Percentiles rank a stretch among this genome's conserved stretches.
Evolutionary conservation across 108 stramenopile species (phyloP).

Genomic region (Skeletonema tropicum): DNA sequence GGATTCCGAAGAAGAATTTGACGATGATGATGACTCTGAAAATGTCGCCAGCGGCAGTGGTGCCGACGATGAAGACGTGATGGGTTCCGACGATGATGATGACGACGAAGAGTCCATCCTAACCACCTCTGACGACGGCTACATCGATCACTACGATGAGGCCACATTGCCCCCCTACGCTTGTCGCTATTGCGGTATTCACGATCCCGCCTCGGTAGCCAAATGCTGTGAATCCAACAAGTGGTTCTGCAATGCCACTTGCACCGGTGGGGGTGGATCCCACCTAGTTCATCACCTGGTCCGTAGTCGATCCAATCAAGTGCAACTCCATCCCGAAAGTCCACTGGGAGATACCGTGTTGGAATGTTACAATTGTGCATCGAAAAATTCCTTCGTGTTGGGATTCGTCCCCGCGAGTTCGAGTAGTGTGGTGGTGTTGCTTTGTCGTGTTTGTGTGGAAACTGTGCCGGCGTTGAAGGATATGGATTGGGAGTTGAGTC

Average conservation of each 20-base stretch:
- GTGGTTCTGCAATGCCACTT: conserved; percentile 97
- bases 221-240: conserved; percentile 93
- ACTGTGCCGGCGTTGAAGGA: conserved; percentile 93
- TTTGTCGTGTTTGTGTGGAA: conserved; percentile 96
- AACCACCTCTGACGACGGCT: conserved; percentile 57
- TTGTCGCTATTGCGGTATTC: conserved; percentile 96
- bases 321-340: conserved; percentile 87
- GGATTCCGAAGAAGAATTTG: conserved; percentile 6
- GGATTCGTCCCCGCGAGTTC: conserved; percentile 96
- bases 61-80: no score
- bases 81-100: conserved; percentile 45
- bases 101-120: conserved; percentile 53
- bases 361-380: conserved; percentile 98
- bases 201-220: conserved; percentile 94
- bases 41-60: conserved; percentile 15
- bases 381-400: conserved; percentile 95
- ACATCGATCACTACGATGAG: conserved; percentile 83
- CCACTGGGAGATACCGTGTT: conserved; percentile 95
- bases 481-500: conserved; percentile 97
- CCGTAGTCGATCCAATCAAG: conserved; percentile 71
- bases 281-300: conserved; percentile 97
- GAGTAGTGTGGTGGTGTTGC: conserved; percentile 87
- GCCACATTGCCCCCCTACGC: conserved; percentile 84
- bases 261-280: conserved; percentile 78
- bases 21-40: conserved; percentile 57